Evolutionary conservation across 176 grass and related monocot genomes (phyloP).

Genomic region (Poa annua): DNA sequence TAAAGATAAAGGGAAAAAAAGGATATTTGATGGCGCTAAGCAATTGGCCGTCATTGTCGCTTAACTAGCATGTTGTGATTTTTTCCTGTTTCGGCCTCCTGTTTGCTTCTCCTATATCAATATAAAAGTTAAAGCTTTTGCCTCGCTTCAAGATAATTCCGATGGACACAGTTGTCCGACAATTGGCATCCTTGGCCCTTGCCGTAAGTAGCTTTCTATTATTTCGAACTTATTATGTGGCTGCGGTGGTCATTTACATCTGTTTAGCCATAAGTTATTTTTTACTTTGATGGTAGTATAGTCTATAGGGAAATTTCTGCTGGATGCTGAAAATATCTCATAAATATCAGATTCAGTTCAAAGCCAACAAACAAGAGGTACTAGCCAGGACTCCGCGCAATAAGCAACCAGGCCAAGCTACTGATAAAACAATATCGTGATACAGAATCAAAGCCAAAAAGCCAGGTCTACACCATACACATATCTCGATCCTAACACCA

Average conservation of each 20-base stretch:
- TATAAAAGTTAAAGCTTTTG: no score
- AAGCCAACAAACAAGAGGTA: background rate
- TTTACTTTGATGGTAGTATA: no score
- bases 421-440: background rate
- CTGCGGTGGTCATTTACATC: background rate
- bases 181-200: slow-evolving; percentile 10
- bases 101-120: no score
- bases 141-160: no score
- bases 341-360: background rate
- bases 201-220: background rate
- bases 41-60: no score
- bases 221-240: background rate
- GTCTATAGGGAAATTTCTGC: no score
- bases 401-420: background rate
- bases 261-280: no score
- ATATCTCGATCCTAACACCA: background rate
- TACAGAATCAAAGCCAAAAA: background rate
- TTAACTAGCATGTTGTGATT: no score
- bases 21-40: no score
- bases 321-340: background rate
- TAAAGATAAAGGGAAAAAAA: no score
- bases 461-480: background rate
- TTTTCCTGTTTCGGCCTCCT: no score
- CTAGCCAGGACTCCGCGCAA: no score
- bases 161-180: background rate